These are phyloP conservation scores for Acer campestre DNA, from an alignment of 345 rosid species.

Conservation along the genomic window DNA sequence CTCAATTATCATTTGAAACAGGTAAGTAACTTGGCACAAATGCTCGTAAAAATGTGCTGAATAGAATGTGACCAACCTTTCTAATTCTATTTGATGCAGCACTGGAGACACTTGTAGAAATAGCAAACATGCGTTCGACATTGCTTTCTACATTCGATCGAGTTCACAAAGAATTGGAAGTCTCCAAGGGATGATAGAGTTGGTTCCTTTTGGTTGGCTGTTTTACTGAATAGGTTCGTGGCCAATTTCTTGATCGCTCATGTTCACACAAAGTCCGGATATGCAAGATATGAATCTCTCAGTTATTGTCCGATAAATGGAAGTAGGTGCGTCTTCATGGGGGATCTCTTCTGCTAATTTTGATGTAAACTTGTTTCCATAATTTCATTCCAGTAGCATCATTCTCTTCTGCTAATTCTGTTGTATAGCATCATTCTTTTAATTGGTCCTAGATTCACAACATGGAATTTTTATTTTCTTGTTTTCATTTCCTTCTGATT, in stretches of 20 bases:
- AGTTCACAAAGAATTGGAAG: slow-evolving; percentile 38
- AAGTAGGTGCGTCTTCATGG: not conserved
- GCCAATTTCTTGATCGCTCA: not conserved
- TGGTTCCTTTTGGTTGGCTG: slow-evolving; percentile 14
- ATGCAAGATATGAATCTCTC: not conserved
- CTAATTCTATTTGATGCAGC: slow-evolving; percentile 42
- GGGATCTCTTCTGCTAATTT: not conserved
- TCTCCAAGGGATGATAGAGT: slow-evolving; percentile 31
- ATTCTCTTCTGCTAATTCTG: not conserved
- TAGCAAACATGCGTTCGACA: slow-evolving; percentile 68
- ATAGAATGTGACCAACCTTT: not conserved
- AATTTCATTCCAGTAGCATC: not conserved
- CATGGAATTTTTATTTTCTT: not conserved
- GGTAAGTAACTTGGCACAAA: slow-evolving; percentile 44
- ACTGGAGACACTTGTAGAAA: slow-evolving; percentile 73
- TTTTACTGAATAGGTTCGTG: not conserved
- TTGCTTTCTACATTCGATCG: slow-evolving; percentile 55
- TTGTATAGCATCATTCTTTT: not conserved
- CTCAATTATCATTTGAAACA: slow-evolving; percentile 87
- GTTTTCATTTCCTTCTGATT: too few species aligned
- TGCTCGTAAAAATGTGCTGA: slow-evolving; percentile 6
- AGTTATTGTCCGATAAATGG: too few species aligned
- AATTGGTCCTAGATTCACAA: not conserved
- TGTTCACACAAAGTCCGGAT: not conserved
- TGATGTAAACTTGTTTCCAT: not conserved